Evolutionary conservation across 768 basidiomycete species (phyloP).

Genomic region (Russula foetens): DNA sequence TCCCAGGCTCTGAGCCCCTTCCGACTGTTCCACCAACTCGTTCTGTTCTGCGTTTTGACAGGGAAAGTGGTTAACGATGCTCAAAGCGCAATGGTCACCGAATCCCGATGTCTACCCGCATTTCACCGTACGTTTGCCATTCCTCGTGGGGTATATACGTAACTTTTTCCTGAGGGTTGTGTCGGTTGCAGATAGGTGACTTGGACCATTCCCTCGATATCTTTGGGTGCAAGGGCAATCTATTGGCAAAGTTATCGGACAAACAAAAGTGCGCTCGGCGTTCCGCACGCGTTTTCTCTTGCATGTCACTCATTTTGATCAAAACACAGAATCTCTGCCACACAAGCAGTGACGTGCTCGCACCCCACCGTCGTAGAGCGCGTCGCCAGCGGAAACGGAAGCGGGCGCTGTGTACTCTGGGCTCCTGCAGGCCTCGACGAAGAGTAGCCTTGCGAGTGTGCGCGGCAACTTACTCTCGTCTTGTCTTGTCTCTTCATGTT

Average conservation of each 20-base stretch:
- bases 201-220: conserved; percentile 76
- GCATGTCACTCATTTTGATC: background rate
- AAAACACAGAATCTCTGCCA: conserved; percentile 67
- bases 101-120: conserved; percentile 79
- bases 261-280: conserved; percentile 45
- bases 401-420: conserved; percentile 77
- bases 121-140: conserved; percentile 54
- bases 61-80: conserved; percentile 77
- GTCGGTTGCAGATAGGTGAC: conserved; percentile 49
- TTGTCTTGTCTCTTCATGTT: background rate
- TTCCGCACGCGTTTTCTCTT: background rate
- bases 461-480: background rate
- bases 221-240: conserved; percentile 68
- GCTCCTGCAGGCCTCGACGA: conserved; percentile 34
- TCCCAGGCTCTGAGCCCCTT: background rate
- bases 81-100: conserved; percentile 70
- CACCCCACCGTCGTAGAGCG: conserved; percentile 71
- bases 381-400: conserved; percentile 68
- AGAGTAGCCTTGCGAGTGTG: background rate
- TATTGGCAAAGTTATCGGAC: conserved; percentile 47
- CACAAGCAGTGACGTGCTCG: conserved; percentile 86
- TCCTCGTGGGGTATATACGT: background rate
- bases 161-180: background rate
- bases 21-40: background rate
- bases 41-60: conserved; percentile 24